Conservation (phyloP, 148 eudicot species). For the Rhododendron mucronatum region DNA sequence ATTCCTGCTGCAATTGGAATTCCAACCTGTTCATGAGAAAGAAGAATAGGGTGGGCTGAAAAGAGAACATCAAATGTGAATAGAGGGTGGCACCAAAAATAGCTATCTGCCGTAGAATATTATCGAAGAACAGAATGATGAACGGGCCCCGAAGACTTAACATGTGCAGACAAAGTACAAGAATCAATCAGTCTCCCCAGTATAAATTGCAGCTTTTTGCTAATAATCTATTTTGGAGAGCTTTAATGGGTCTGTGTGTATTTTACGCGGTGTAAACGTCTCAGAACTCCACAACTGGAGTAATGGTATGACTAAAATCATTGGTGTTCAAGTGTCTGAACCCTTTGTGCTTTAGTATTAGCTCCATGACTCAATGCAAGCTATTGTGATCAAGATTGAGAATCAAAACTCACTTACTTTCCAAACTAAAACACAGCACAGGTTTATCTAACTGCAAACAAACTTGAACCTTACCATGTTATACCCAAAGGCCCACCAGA, state of each 20-base stretch:
- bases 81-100: neutral
- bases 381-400: neutral
- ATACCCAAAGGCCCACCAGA: constrained; percentile 98
- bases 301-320: neutral
- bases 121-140: neutral
- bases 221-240: neutral
- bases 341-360: neutral
- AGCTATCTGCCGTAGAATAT: neutral
- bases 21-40: constrained; percentile 39
- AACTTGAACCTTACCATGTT: constrained; percentile 47
- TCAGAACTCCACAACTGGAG: neutral
- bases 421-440: neutral
- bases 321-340: neutral
- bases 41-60: neutral
- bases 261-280: neutral
- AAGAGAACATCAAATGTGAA: neutral
- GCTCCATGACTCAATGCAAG: no score
- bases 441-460: neutral
- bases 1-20: constrained; percentile 91
- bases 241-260: neutral
- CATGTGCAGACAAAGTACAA: neutral
- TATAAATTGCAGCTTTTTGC: neutral
- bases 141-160: no score
- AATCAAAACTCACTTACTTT: neutral
- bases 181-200: neutral